phyloP scores from a whole-genome alignment of 345 rosid genomes.

The Salix viminalis region DNA sequence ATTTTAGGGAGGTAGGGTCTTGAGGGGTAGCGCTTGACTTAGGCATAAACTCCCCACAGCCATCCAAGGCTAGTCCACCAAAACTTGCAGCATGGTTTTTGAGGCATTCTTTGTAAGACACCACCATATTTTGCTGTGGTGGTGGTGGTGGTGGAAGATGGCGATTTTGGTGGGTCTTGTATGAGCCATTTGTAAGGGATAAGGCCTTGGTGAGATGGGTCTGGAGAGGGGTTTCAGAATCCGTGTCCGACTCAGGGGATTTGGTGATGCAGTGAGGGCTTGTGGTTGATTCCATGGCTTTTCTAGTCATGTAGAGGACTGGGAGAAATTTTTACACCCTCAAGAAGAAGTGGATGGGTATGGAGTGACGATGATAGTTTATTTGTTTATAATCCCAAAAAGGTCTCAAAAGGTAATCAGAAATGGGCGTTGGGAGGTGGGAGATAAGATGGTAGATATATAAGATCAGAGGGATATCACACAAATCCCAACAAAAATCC shows the following conservation, averaged over 20 bases:
- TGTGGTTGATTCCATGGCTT: slow-evolving; percentile 17
- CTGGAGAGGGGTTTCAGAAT: slow-evolving; percentile 24
- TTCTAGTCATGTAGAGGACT: slow-evolving; percentile 4
- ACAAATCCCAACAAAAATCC: neutral
- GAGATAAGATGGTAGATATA: neutral
- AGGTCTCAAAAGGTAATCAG: neutral
- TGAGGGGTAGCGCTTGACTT: slow-evolving; percentile 20
- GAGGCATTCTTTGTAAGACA: slow-evolving; percentile 72
- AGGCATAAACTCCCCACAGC: slow-evolving; percentile 87
- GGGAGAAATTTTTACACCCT: neutral
- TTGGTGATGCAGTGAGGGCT: neutral
- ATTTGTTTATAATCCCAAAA: neutral
- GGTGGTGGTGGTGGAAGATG: slow-evolving; percentile 4
- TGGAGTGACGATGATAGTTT: neutral
- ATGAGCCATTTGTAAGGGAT: slow-evolving; percentile 11
- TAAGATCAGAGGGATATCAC: neutral
- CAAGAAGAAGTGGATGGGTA: neutral
- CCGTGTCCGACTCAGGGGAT: slow-evolving; percentile 16
- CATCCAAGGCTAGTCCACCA: slow-evolving; percentile 77
- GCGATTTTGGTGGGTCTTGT: neutral
- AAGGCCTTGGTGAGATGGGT: slow-evolving; percentile 20
- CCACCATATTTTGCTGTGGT: slow-evolving; percentile 24
- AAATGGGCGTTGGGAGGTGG: neutral
- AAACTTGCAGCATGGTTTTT: slow-evolving; percentile 72
- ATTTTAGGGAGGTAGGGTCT: slow-evolving; percentile 53